phyloP scores from a whole-genome alignment of 495 filamentous ascomycete genomes.

The Hypoxylon lenormandii region DNA sequence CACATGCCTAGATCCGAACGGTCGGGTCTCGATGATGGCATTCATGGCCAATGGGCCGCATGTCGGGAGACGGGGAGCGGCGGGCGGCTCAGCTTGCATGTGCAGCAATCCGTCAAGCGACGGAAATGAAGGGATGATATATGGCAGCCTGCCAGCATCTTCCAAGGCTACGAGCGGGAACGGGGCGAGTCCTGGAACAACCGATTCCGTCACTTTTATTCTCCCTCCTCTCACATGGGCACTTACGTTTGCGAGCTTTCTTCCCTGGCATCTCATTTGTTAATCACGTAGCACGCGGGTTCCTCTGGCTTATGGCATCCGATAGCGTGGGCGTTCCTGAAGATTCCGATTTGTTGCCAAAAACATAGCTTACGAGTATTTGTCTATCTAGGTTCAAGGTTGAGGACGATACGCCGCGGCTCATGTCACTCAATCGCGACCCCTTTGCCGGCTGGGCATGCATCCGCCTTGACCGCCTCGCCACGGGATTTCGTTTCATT shows the following conservation, averaged over 20 bases:
- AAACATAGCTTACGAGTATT: slow-evolving; percentile 39
- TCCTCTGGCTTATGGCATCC: slow-evolving; percentile 15
- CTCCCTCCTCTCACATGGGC: neutral
- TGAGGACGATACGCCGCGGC: slow-evolving; percentile 70
- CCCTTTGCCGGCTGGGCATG: slow-evolving; percentile 85
- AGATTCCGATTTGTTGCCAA: slow-evolving; percentile 38
- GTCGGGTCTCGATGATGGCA: slow-evolving; percentile 22
- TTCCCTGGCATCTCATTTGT: slow-evolving; percentile 20
- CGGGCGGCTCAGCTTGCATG: slow-evolving; percentile 42
- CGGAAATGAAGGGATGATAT: slow-evolving; percentile 31
- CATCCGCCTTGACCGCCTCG: slow-evolving; percentile 84
- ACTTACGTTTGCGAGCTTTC: slow-evolving; percentile 12
- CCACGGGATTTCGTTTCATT: slow-evolving; percentile 79
- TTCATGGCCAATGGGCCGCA: slow-evolving; percentile 26
- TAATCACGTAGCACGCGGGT: slow-evolving; percentile 30
- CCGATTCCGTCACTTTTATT: neutral
- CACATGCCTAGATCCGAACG: slow-evolving; percentile 33
- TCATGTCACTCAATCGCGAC: slow-evolving; percentile 61
- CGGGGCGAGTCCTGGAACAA: slow-evolving; percentile 15
- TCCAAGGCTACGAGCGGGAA: slow-evolving; percentile 21
- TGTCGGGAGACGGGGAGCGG: slow-evolving; percentile 23
- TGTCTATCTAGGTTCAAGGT: slow-evolving; percentile 75
- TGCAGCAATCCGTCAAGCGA: slow-evolving; percentile 44
- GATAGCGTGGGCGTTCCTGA: slow-evolving; percentile 28
- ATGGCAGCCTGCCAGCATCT: slow-evolving; percentile 10